These are phyloP conservation scores for Penicillium aurantiogriseum DNA, from an alignment of 2,329 filamentous ascomycete genomes.

Conservation along the genomic window DNA sequence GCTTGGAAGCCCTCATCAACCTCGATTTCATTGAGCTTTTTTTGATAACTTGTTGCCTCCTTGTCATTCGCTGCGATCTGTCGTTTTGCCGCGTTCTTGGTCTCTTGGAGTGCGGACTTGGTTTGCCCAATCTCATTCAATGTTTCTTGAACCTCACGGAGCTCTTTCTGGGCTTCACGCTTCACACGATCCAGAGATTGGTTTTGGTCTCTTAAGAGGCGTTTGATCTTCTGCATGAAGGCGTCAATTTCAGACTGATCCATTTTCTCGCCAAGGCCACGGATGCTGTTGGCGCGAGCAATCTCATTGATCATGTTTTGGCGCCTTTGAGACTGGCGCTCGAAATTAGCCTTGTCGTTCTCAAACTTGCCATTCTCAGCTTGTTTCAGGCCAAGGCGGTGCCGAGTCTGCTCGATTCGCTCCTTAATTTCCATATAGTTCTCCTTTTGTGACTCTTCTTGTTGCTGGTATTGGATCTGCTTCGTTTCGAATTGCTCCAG, in stretches of 20 bases:
- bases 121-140: conserved; percentile 73
- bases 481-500: conserved; percentile 76
- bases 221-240: conserved; percentile 76
- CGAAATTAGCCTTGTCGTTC: conserved; percentile 83
- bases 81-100: conserved; percentile 69
- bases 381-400: conserved; percentile 40
- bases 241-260: conserved; percentile 69
- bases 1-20: conserved; percentile 84
- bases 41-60: conserved; percentile 65
- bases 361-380: conserved; percentile 67
- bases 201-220: conserved; percentile 74
- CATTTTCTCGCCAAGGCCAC: conserved; percentile 78
- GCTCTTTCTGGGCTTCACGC: conserved; percentile 69
- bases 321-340: conserved; percentile 72
- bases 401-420: conserved; percentile 49
- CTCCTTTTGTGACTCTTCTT: conserved; percentile 61
- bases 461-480: conserved; percentile 63
- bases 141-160: conserved; percentile 67
- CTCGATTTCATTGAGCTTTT: conserved; percentile 67
- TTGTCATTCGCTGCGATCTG: conserved; percentile 72
- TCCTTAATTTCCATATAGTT: conserved; percentile 65
- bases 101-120: conserved; percentile 69
- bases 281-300: conserved; percentile 72
- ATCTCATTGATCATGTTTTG: conserved; percentile 74
- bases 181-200: conserved; percentile 72